Percentiles rank a stretch among this genome's conserved stretches.
These are phyloP conservation scores for Vachellia pachyceras DNA, from an alignment of 306 rosid species.

Conservation along the genomic window DNA sequence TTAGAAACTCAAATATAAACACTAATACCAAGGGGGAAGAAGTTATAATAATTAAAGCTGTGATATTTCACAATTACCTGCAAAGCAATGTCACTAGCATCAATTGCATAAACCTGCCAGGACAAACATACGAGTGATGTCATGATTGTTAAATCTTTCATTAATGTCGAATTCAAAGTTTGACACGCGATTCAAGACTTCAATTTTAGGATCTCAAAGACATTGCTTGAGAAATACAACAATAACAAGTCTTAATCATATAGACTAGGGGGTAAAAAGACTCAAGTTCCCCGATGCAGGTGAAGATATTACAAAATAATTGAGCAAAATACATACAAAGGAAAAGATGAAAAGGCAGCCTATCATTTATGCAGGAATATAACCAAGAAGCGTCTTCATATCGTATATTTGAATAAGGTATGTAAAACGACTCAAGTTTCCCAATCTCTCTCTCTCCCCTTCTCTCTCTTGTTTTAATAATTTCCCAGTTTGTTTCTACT, in stretches of 20 bases:
- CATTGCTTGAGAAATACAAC: not conserved
- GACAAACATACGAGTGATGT: conserved; percentile 38
- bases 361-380: conserved; percentile 12
- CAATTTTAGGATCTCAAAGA: not conserved
- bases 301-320: conserved; percentile 13
- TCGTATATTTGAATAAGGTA: not conserved
- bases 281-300: conserved; percentile 4
- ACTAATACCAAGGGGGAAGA: not conserved
- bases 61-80: conserved; percentile 66
- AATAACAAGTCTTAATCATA: conserved; percentile 19
- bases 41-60: conserved; percentile 20
- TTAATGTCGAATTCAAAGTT: conserved; percentile 7
- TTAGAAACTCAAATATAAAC: not conserved
- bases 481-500: too few relatives aligned
- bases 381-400: not conserved
- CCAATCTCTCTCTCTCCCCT: too few relatives aligned
- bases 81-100: conserved; percentile 96
- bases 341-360: conserved; percentile 11
- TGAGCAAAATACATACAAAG: conserved; percentile 10
- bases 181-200: conserved; percentile 26
- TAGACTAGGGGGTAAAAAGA: not conserved
- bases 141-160: conserved; percentile 28
- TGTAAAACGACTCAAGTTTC: conserved; percentile 6
- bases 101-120: conserved; percentile 93
- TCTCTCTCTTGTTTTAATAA: too few relatives aligned